A percentile compares a stretch with the other conserved stretches of the same genome.
phyloP scores from a whole-genome alignment of 2,329 filamentous ascomycete species.

The Paramyrothecium roridum region DNA sequence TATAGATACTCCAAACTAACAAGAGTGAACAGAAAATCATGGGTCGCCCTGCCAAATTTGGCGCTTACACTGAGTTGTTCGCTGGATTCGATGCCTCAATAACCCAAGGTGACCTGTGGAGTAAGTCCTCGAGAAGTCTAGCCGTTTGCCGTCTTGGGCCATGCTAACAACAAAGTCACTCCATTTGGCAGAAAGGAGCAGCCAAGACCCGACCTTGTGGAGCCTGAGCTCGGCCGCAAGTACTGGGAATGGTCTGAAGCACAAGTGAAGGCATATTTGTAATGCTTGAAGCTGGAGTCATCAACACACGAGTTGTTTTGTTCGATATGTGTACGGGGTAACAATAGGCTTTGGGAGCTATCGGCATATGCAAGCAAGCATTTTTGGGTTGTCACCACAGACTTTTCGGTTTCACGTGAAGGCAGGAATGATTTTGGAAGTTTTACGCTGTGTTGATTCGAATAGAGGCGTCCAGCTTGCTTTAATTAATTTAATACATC shows the following conservation, averaged over 20 bases:
- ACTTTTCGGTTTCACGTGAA: too few relatives aligned
- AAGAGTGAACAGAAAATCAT: slow-evolving; percentile 1
- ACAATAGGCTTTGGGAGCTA: too few relatives aligned
- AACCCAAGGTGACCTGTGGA: not conserved
- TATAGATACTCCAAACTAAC: not conserved
- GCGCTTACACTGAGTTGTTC: slow-evolving; percentile 42
- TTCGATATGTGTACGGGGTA: too few relatives aligned
- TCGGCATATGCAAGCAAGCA: too few relatives aligned
- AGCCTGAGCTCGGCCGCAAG: not conserved
- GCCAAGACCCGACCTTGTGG: not conserved
- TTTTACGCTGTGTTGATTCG: too few relatives aligned
- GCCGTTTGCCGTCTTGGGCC: too few relatives aligned
- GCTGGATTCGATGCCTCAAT: slow-evolving; percentile 23
- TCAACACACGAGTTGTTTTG: too few relatives aligned
- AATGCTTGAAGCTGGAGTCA: not conserved
- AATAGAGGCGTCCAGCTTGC: too few relatives aligned
- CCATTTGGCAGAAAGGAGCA: not conserved
- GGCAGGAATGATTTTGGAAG: too few relatives aligned
- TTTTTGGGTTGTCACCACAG: too few relatives aligned
- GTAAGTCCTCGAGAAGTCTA: not conserved
- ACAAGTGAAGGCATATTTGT: not conserved
- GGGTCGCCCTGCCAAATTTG: slow-evolving; percentile 19
- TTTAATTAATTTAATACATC: too few relatives aligned
- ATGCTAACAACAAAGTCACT: not conserved
- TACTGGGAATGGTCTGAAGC: slow-evolving; percentile 2